Evolutionary conservation across 2,329 filamentous ascomycete species (phyloP).

Genomic region (Nigrospora osmanthi): DNA sequence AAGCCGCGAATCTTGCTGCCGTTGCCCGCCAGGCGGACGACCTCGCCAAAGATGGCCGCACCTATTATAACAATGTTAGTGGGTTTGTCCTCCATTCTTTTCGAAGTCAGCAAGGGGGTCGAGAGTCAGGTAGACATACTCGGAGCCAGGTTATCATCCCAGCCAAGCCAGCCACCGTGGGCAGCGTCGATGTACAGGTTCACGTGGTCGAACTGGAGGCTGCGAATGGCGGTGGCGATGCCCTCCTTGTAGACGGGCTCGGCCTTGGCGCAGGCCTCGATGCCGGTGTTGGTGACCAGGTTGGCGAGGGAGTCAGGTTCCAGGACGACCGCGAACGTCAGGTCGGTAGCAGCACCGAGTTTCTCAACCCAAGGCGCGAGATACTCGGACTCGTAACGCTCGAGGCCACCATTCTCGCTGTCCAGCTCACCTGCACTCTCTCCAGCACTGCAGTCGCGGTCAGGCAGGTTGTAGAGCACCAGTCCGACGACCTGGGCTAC

Average conservation of each 20-base stretch:
- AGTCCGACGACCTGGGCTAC: slow-evolving; percentile 3
- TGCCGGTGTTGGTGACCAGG: slow-evolving; percentile 28
- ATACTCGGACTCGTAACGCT: slow-evolving; percentile 31
- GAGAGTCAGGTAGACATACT: slow-evolving; percentile 12
- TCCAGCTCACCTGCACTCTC: slow-evolving; percentile 32
- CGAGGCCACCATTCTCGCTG: slow-evolving; percentile 24
- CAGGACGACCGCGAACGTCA: slow-evolving; percentile 32
- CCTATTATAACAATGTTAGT: slow-evolving; percentile 11
- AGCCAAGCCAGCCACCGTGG: slow-evolving; percentile 35
- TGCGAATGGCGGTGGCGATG: slow-evolving; percentile 30
- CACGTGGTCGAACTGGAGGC: slow-evolving; percentile 28
- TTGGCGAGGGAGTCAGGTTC: slow-evolving; percentile 37
- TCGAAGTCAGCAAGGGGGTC: too few relatives aligned
- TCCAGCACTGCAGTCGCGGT: slow-evolving; percentile 35
- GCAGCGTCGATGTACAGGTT: slow-evolving; percentile 32
- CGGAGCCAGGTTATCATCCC: slow-evolving; percentile 28
- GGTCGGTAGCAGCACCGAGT: slow-evolving; percentile 25
- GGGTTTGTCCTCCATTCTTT: neutral
- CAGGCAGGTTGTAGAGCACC: slow-evolving; percentile 5
- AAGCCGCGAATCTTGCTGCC: slow-evolving; percentile 27
- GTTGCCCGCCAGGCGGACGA: slow-evolving; percentile 24
- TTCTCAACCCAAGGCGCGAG: slow-evolving; percentile 29
- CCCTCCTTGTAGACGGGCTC: slow-evolving; percentile 29
- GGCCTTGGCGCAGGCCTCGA: slow-evolving; percentile 28
- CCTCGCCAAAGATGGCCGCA: slow-evolving; percentile 29